A percentile compares a stretch with the other conserved stretches of the same genome.
Evolutionary conservation across 225 moss, liverwort and hornwort genomes (phyloP).

Genomic region (Marchantia polymorpha): DNA sequence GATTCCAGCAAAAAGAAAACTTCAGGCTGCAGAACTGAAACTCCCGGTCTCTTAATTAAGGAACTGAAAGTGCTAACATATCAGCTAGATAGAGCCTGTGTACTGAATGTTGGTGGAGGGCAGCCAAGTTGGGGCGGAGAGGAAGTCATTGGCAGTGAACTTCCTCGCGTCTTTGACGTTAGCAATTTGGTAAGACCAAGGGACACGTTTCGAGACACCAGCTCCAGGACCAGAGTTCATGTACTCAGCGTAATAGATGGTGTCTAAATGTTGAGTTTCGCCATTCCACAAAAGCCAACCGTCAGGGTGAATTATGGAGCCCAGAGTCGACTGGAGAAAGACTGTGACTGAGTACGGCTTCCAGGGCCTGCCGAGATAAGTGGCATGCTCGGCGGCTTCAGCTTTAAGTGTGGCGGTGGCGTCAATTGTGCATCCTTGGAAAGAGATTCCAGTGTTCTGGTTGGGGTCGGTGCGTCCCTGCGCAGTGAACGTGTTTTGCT

Average conservation of each 20-base stretch:
- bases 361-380: slow-evolving; percentile 49
- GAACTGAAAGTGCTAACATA: too few species aligned
- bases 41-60: too few species aligned
- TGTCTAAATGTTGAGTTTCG: neutral
- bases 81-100: neutral
- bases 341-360: slow-evolving; percentile 32
- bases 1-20: too few species aligned
- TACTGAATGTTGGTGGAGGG: slow-evolving; percentile 23
- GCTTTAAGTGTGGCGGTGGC: slow-evolving; percentile 12
- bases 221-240: slow-evolving; percentile 37
- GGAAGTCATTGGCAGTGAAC: slow-evolving; percentile 31
- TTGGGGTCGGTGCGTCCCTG: slow-evolving; percentile 69
- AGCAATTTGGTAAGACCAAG: slow-evolving; percentile 30
- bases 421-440: slow-evolving; percentile 42
- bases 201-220: slow-evolving; percentile 7
- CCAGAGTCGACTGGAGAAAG: slow-evolving; percentile 23
- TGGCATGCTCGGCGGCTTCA: neutral
- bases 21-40: too few species aligned
- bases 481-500: slow-evolving; percentile 74
- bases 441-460: slow-evolving; percentile 63
- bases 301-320: slow-evolving; percentile 21
- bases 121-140: slow-evolving; percentile 33
- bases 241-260: slow-evolving; percentile 41
- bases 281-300: slow-evolving; percentile 51
- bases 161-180: slow-evolving; percentile 6